These are phyloP conservation scores for Saitoella complicata DNA, from an alignment of 805 yeast species.

Conservation along the genomic window DNA sequence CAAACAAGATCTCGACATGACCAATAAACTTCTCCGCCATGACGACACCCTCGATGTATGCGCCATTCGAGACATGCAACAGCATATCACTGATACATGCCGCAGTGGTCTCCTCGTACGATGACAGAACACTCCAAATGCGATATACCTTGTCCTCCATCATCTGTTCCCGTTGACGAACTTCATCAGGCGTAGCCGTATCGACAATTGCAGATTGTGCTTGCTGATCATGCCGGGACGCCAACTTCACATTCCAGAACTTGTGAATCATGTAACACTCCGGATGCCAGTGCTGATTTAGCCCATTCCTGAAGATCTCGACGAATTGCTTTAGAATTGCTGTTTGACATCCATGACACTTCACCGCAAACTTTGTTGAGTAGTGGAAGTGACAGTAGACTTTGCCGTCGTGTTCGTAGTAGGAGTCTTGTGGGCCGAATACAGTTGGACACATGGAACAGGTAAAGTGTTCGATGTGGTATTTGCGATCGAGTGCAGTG, in stretches of 20 bases:
- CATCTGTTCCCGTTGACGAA: slow-evolving; percentile 37
- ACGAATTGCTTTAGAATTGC: slow-evolving; percentile 90
- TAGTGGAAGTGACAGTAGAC: slow-evolving; percentile 88
- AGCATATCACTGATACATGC: slow-evolving; percentile 83
- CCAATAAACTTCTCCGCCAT: slow-evolving; percentile 59
- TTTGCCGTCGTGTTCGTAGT: slow-evolving; percentile 68
- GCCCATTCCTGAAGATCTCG: slow-evolving; percentile 78
- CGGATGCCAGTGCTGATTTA: slow-evolving; percentile 95
- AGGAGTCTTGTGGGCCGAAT: slow-evolving; percentile 82
- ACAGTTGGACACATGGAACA: slow-evolving; percentile 75
- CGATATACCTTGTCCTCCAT: slow-evolving; percentile 43
- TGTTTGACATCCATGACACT: slow-evolving; percentile 84
- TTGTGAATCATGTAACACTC: slow-evolving; percentile 97
- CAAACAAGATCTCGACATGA: slow-evolving; percentile 60
- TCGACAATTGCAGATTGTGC: slow-evolving; percentile 30
- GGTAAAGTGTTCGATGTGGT: slow-evolving; percentile 88
- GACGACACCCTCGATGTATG: slow-evolving; percentile 47
- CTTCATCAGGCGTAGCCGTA: slow-evolving; percentile 30
- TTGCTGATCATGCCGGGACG: slow-evolving; percentile 15
- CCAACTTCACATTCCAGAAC: slow-evolving; percentile 80
- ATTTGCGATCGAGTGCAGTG: slow-evolving; percentile 80
- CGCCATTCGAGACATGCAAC: slow-evolving; percentile 60
- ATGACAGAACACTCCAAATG: slow-evolving; percentile 77
- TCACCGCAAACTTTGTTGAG: slow-evolving; percentile 67
- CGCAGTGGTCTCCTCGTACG: slow-evolving; percentile 82